Percentiles rank a stretch among this genome's conserved stretches.
Conservation (phyloP, 768 basidiomycete genomes). For the Trametes coccinea region DNA sequence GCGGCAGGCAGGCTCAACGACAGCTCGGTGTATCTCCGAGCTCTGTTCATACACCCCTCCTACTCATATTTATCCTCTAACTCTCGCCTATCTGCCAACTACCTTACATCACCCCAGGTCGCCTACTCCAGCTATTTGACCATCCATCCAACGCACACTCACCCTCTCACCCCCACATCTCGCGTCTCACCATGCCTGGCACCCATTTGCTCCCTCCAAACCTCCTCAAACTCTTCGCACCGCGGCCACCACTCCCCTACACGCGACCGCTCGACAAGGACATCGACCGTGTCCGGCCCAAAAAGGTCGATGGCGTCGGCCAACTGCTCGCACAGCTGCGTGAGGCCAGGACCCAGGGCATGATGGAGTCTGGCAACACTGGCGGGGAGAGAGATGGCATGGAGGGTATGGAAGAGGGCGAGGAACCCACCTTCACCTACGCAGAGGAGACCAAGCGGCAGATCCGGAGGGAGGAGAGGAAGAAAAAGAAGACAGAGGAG, state of each 20-base stretch:
- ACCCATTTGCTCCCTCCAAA: slow-evolving; percentile 94
- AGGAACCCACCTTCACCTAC: slow-evolving; percentile 77
- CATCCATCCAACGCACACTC: neutral
- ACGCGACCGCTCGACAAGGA: slow-evolving; percentile 83
- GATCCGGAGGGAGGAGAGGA: slow-evolving; percentile 74
- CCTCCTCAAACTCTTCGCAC: slow-evolving; percentile 94
- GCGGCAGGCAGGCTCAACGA: slow-evolving; percentile 7
- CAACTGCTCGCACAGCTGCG: slow-evolving; percentile 67
- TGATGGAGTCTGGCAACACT: slow-evolving; percentile 46
- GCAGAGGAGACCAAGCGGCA: slow-evolving; percentile 83
- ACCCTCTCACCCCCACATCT: slow-evolving; percentile 1
- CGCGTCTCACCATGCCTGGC: slow-evolving; percentile 46
- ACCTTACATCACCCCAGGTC: neutral
- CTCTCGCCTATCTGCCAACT: neutral
- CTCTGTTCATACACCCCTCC: slow-evolving; percentile 16
- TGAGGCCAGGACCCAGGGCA: slow-evolving; percentile 72
- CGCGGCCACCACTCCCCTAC: slow-evolving; percentile 88
- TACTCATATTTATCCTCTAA: slow-evolving; percentile 18
- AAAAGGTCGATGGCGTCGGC: slow-evolving; percentile 78
- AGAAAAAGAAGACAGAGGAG: slow-evolving; percentile 71
- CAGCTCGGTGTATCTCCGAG: slow-evolving; percentile 2
- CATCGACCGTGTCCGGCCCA: slow-evolving; percentile 67
- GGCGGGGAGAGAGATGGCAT: slow-evolving; percentile 59
- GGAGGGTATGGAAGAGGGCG: slow-evolving; percentile 85
- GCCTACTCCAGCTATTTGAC: neutral